Conservation (phyloP, 352 stramenopile genomes). For the Albugo candida region DNA sequence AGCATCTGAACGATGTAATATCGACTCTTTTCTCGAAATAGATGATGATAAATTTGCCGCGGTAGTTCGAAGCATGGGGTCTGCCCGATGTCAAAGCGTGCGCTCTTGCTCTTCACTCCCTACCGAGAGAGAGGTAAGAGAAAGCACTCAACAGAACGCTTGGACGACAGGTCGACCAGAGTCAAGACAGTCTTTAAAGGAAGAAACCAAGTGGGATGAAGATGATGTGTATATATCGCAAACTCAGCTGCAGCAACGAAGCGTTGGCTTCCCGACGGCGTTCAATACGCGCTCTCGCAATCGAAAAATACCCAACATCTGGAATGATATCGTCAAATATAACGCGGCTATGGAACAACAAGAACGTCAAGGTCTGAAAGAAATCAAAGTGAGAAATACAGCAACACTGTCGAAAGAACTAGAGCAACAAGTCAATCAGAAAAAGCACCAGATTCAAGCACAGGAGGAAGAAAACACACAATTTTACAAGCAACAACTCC, state of each 20-base stretch:
- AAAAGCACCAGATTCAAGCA: conserved; percentile 16
- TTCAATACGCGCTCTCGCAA: conserved; percentile 48
- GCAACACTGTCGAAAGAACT: conserved; percentile 21
- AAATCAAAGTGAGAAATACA: conserved; percentile 13
- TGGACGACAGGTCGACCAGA: not conserved
- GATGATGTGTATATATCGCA: conserved; percentile 48
- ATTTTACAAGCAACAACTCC: conserved; percentile 30
- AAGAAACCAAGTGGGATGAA: conserved; percentile 5
- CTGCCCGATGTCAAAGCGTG: too few species aligned
- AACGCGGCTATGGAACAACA: conserved; percentile 41
- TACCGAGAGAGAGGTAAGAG: not conserved
- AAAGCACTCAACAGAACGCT: not conserved
- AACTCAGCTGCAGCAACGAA: conserved; percentile 47
- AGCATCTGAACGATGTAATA: too few species aligned
- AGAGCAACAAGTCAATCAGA: conserved; percentile 24
- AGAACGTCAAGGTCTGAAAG: conserved; percentile 24
- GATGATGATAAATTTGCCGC: too few species aligned
- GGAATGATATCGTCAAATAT: conserved; percentile 72
- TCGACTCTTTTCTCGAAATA: too few species aligned
- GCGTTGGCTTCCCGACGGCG: conserved; percentile 37
- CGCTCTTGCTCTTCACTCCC: too few species aligned
- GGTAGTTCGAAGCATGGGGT: too few species aligned
- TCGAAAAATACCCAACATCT: conserved; percentile 57
- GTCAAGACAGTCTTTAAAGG: not conserved
- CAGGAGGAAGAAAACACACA: conserved; percentile 21